Percentiles rank a stretch among this genome's conserved stretches.
Conservation (phyloP, 352 stramenopile genomes). For the Phytophthora tentaculata region DNA sequence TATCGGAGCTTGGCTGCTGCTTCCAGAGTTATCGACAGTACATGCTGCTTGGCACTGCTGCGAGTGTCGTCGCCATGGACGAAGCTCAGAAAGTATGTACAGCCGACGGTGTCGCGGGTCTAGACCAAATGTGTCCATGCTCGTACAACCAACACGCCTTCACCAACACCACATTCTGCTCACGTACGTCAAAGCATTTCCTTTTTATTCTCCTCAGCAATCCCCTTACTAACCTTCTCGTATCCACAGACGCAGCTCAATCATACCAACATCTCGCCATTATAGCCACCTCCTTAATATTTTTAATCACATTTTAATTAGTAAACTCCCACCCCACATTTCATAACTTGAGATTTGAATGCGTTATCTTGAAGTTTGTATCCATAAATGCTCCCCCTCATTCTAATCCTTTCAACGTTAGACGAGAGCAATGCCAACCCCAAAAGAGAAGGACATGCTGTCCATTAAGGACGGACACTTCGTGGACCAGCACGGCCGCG, state of each 20-base stretch:
- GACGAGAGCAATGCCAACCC: constrained; percentile 2
- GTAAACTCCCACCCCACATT: neutral
- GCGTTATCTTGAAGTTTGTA: constrained; percentile 26
- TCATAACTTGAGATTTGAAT: neutral
- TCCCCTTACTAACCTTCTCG: neutral
- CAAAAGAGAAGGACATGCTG: constrained; percentile 33
- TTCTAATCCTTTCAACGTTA: neutral
- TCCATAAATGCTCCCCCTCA: neutral
- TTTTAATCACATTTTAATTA: neutral
- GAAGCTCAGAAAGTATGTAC: constrained; percentile 60
- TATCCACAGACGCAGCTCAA: constrained; percentile 13
- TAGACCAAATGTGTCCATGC: constrained; percentile 63
- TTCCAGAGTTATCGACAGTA: constrained; percentile 87
- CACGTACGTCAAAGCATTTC: constrained; percentile 23
- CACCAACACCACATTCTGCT: constrained; percentile 67
- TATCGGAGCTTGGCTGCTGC: constrained; percentile 75
- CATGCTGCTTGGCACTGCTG: constrained; percentile 66
- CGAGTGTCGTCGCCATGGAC: constrained; percentile 53
- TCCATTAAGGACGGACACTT: constrained; percentile 61
- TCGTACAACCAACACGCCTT: constrained; percentile 66
- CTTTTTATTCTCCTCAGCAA: neutral
- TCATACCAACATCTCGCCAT: neutral
- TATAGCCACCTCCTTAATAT: neutral
- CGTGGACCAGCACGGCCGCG: constrained; percentile 51
- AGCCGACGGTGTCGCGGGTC: constrained; percentile 37